phyloP scores from a whole-genome alignment of 257 asterid species.

The Coffea eugenioides region DNA sequence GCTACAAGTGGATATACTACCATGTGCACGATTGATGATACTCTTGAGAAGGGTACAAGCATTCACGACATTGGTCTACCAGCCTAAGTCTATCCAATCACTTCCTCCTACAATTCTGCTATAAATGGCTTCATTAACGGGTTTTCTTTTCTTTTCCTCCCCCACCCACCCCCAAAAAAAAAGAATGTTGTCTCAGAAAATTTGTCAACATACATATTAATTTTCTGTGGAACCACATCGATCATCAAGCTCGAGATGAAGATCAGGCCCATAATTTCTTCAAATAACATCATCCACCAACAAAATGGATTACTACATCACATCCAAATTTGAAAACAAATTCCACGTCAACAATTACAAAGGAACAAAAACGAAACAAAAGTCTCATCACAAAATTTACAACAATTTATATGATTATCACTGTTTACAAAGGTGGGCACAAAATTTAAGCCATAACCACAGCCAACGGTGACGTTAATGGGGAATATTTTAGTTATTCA shows the following conservation, averaged over 20 bases:
- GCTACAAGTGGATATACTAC: not conserved
- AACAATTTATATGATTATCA: too few species aligned
- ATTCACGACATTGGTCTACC: too few species aligned
- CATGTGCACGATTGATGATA: too few species aligned
- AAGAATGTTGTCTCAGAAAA: not conserved
- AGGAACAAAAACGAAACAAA: not conserved
- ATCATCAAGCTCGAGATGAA: not conserved
- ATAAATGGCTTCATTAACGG: too few species aligned
- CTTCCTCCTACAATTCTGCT: not conserved
- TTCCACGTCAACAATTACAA: not conserved
- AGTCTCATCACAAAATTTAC: too few species aligned
- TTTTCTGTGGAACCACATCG: not conserved
- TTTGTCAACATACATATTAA: not conserved
- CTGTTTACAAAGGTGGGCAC: not conserved
- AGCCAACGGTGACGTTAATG: not conserved
- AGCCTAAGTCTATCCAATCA: too few species aligned
- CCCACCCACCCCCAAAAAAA: too few species aligned
- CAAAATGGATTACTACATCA: not conserved
- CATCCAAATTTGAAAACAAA: not conserved
- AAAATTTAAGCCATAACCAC: not conserved
- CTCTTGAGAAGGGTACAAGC: not conserved
- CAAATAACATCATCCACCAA: not conserved
- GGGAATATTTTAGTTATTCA: conserved; percentile 4
- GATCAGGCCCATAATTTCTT: not conserved
- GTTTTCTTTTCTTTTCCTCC: too few species aligned